Percentiles rank a stretch among this genome's conserved stretches.
Conservation (phyloP, 2,329 filamentous ascomycete genomes). For the Pestalotiopsis sp. region DNA sequence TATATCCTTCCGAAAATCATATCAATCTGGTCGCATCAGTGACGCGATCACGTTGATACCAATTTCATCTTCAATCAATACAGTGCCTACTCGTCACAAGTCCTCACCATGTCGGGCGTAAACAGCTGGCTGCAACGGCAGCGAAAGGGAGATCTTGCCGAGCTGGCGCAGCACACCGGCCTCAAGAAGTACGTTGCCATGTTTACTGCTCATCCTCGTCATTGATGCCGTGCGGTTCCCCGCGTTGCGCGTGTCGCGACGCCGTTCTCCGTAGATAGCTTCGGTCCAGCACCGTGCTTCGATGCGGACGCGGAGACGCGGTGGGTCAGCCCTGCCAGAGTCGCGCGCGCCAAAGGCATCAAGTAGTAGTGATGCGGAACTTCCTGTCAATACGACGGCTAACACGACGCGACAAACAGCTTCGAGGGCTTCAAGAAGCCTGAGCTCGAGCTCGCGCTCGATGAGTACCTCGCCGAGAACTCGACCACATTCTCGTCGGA, state of each 20-base stretch:
- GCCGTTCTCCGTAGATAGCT: not conserved
- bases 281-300: not conserved
- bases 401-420: slow-evolving; percentile 44
- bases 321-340: slow-evolving; percentile 17
- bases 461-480: slow-evolving; percentile 74
- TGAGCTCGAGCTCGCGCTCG: slow-evolving; percentile 76
- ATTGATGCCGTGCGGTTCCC: not conserved
- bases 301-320: slow-evolving; percentile 19
- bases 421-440: slow-evolving; percentile 74
- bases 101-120: slow-evolving; percentile 58
- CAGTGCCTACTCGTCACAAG: slow-evolving; percentile 22
- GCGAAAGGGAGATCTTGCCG: slow-evolving; percentile 79
- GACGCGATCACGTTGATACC: slow-evolving; percentile 34
- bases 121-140: slow-evolving; percentile 79
- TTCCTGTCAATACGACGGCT: slow-evolving; percentile 11
- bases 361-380: not conserved
- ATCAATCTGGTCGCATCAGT: slow-evolving; percentile 33
- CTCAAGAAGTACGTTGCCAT: slow-evolving; percentile 66
- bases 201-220: not conserved
- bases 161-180: slow-evolving; percentile 72
- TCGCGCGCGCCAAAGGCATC: not conserved
- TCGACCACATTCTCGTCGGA: slow-evolving; percentile 65
- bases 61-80: slow-evolving; percentile 15
- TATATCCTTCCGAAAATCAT: slow-evolving; percentile 23
- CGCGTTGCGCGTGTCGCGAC: slow-evolving; percentile 24